These are phyloP conservation scores for Acer saccharum DNA, from an alignment of 345 rosid species.

Conservation along the genomic window DNA sequence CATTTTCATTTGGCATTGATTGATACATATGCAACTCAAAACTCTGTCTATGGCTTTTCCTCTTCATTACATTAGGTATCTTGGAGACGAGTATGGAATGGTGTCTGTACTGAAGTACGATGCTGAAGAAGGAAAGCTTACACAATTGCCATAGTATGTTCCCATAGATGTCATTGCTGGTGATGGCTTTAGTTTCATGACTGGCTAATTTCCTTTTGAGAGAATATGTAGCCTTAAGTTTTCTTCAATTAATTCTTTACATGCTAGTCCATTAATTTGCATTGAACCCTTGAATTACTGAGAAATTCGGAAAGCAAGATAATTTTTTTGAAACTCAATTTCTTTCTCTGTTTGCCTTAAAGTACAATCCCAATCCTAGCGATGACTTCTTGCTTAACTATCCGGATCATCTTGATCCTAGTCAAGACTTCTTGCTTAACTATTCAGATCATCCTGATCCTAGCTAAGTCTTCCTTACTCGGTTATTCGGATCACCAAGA, in stretches of 20 bases:
- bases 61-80: slow-evolving; percentile 48
- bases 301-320: background rate
- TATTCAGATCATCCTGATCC: too few relatives aligned
- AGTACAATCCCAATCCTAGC: too few relatives aligned
- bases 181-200: slow-evolving; percentile 29
- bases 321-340: background rate
- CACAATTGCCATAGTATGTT: slow-evolving; percentile 66
- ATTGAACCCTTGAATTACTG: background rate
- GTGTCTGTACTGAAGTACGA: slow-evolving; percentile 66
- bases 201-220: background rate
- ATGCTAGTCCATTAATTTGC: background rate
- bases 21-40: slow-evolving; percentile 2
- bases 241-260: background rate
- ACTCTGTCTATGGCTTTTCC: background rate
- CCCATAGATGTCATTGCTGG: slow-evolving; percentile 66
- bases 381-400: too few relatives aligned
- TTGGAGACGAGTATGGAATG: slow-evolving; percentile 84
- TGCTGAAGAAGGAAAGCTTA: slow-evolving; percentile 50
- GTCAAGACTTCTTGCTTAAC: too few relatives aligned
- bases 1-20: slow-evolving; percentile 16
- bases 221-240: background rate
- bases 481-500: too few relatives aligned
- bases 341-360: background rate
- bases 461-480: too few relatives aligned
- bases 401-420: too few relatives aligned